Evolutionary conservation across 2,329 filamentous ascomycete species (phyloP).

Genomic region (Penicillium hordei): DNA sequence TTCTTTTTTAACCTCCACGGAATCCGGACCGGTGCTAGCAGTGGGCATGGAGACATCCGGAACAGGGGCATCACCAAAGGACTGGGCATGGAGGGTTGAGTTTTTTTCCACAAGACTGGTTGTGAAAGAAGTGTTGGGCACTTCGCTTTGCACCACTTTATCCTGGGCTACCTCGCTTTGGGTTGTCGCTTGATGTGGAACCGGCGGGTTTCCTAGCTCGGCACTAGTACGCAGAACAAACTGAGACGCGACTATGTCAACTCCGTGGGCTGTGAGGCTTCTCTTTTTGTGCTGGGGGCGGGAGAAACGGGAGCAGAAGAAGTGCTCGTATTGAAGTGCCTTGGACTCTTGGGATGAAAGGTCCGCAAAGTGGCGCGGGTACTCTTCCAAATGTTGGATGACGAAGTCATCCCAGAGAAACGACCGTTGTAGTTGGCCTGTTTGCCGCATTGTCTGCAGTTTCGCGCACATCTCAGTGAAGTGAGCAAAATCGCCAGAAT

Average conservation of each 20-base stretch:
- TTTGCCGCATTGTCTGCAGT: slow-evolving; percentile 33
- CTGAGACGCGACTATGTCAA: slow-evolving; percentile 34
- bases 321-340: slow-evolving; percentile 39
- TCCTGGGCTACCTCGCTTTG: not conserved
- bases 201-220: not conserved
- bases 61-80: slow-evolving; percentile 14
- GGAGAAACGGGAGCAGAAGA: slow-evolving; percentile 37
- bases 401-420: slow-evolving; percentile 50
- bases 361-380: slow-evolving; percentile 36
- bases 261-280: slow-evolving; percentile 34
- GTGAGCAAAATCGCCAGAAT: slow-evolving; percentile 39
- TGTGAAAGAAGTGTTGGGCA: slow-evolving; percentile 25
- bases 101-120: slow-evolving; percentile 28
- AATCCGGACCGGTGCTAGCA: not conserved
- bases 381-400: slow-evolving; percentile 41
- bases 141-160: not conserved
- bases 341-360: slow-evolving; percentile 27
- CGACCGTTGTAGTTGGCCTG: slow-evolving; percentile 34
- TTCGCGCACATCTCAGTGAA: slow-evolving; percentile 42
- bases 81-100: slow-evolving; percentile 27
- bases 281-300: slow-evolving; percentile 38
- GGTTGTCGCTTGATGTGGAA: not conserved
- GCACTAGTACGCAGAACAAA: slow-evolving; percentile 7
- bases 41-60: not conserved
- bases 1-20: not conserved